Base-by-base conservation (phyloP, 495 filamentous ascomycete species). In the Friedmanniomyces endolithicus region DNA sequence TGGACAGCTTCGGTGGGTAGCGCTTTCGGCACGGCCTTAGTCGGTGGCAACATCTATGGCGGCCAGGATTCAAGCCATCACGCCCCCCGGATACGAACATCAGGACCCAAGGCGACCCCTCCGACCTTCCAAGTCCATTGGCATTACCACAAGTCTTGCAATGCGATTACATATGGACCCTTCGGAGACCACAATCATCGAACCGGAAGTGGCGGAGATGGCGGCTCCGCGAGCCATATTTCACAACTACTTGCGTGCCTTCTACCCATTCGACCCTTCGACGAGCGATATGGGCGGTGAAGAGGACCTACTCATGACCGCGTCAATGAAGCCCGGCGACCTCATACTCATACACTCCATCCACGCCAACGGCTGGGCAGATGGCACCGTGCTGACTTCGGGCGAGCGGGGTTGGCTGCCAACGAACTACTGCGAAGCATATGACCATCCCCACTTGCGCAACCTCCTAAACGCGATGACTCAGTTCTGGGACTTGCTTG, bases 291-390 rank as follows among this genome's bases (percentile, higher is more conserved):
- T 77, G 14, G 76, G 85, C 19, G 90, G 87, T 9, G 85, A 70
- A 11, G 86, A 71, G 14, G 61, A 64, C 25, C 64, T 63, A 2
- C 65, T 68, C 9, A 65, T 97, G 55, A 96, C 90, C 19, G 69
- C 95, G 9, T 87, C 88, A 6, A 75, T 99, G 29, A 86, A 88
- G 60, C 79, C 85, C 61, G 94, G 92, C 50, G 94, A 97, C 61
- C 79, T 99, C 22, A 86, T 99, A 49, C 70, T 99, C 53, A 83
- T 99, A 33, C 94, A 99, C 69, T 95, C 92, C 14, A 85, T 99
- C 61, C 94, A 99, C 71, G 88, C 87, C 48, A 99, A 95, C 73
- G 94, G 94, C 63, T 99, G 94, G 94, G 94, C 92, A 39, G 94
- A 99, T 69, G 94, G 94, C 39, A 99, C 94, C n/a, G 74, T 95